phyloP scores from a whole-genome alignment of 2,329 filamentous ascomycete species.

The Xylariales sp. region DNA sequence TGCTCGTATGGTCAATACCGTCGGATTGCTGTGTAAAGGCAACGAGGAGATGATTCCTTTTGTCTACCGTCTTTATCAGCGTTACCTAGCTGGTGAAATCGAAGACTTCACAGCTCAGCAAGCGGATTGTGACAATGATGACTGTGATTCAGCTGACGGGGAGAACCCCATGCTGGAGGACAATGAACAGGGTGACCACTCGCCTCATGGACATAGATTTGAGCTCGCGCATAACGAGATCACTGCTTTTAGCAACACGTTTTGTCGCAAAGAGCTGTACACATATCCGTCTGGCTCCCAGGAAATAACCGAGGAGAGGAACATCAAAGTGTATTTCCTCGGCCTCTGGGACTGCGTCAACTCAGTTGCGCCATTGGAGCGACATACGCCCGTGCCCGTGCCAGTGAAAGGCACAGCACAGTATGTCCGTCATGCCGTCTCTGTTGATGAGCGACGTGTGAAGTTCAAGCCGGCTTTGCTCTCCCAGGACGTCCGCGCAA shows the following conservation, averaged over 20 bases:
- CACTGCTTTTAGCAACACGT: conserved; percentile 60
- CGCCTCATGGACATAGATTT: conserved; percentile 48
- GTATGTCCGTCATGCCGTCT: conserved; percentile 63
- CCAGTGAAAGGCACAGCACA: conserved; percentile 56
- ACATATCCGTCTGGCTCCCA: conserved; percentile 17
- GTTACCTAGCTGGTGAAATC: conserved; percentile 55
- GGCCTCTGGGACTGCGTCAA: conserved; percentile 67
- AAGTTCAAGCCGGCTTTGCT: conserved; percentile 66
- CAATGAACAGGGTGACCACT: conserved; percentile 32
- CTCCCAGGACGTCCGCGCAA: conserved; percentile 53
- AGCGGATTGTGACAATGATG: conserved; percentile 29
- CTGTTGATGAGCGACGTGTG: conserved; percentile 64
- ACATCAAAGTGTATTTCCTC: conserved; percentile 63
- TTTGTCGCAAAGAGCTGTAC: conserved; percentile 55
- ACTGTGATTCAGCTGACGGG: conserved; percentile 16
- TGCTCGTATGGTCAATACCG: conserved; percentile 61
- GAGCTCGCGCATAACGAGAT: conserved; percentile 54
- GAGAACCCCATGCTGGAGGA: conserved; percentile 33
- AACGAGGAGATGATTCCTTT: conserved; percentile 67
- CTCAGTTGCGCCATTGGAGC: conserved; percentile 58
- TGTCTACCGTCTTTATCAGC: conserved; percentile 58
- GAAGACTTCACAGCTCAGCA: conserved; percentile 47
- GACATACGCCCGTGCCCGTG: conserved; percentile 53
- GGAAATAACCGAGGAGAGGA: conserved; percentile 30
- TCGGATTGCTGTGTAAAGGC: conserved; percentile 62